Evolutionary conservation across 495 filamentous ascomycete genomes (phyloP), one percentile per base, ranked within the genome.

Genomic region (Trichoderma erinaceum): DNA sequence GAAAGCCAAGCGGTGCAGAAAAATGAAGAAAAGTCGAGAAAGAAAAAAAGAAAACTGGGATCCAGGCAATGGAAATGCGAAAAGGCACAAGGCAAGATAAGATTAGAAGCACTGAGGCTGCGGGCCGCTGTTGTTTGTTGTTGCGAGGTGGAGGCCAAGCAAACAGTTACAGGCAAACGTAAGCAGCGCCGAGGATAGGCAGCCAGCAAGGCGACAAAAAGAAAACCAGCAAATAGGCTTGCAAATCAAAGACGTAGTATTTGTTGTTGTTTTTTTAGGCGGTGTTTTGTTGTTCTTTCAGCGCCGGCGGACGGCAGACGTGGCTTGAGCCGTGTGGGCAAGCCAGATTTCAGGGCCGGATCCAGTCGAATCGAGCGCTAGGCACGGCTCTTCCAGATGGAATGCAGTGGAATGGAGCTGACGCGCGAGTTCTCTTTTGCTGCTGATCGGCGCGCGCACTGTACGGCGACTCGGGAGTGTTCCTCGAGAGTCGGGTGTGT

Each of bases 231-330:
- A 25, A 32, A 61, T 32, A 10, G 56, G 56, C 23, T 5, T 6
- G 12, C 21, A 46, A 46, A 46, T 56, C n/a, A 21, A 21, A 25
- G 50, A 21, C 56, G 56, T 6, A 61, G 15, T 61, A 61, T 61
- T 61, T 61, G 56, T 61, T 61, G 56, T 61, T 61, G 27, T 61
- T 61, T 61, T n/a, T 61, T 61, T 61, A 25, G 56, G 56, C 27
- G 21, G 13, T 27, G 15, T 35, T 61, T 32, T 32, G 56, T 32
- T 27, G 56, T 61, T n/a, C 56, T 16, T 48, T 48, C 44, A 48
- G n/a, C 8, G 23, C 56, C 23, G 27, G 27, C 13, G n/a, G n/a
- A 48, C 13, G 27, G 11, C 23, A 61, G 56, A 61, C 56, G 56
- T 61, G 56, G 56, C 56, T 61, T 25, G 25, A 61, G 56, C 23